A percentile compares a stretch with the other conserved stretches of the same genome.
phyloP scores from a whole-genome alignment of 139 green algal species.

The Dunaliella primolecta region DNA sequence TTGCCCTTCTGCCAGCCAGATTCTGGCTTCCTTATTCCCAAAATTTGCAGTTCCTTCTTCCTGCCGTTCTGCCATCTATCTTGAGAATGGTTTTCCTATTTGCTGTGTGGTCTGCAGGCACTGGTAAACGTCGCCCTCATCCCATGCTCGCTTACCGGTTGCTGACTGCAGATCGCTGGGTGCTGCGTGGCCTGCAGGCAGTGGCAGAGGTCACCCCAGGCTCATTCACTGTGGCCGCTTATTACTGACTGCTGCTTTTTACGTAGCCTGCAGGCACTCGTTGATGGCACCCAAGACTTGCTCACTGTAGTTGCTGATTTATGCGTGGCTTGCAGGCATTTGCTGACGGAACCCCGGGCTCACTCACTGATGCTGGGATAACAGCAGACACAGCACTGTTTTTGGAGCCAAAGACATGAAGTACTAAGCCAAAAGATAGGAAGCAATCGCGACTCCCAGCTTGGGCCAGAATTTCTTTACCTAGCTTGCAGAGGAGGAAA shows the following conservation, averaged over 20 bases:
- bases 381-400: slow-evolving; percentile 56
- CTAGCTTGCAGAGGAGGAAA: too few species aligned
- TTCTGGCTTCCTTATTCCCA: too few species aligned
- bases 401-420: slow-evolving; percentile 35
- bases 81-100: too few species aligned
- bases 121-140: too few species aligned
- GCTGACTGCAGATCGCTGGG: neutral
- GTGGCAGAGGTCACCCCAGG: neutral
- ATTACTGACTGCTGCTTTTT: too few species aligned
- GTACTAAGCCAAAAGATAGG: too few species aligned
- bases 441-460: neutral
- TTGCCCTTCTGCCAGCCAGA: too few species aligned
- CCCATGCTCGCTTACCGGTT: neutral
- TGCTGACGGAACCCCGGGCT: neutral
- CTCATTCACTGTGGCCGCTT: neutral
- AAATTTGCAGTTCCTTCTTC: too few species aligned
- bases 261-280: too few species aligned
- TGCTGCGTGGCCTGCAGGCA: neutral
- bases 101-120: too few species aligned
- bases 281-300: neutral
- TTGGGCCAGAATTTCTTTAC: neutral
- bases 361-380: slow-evolving; percentile 51
- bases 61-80: too few species aligned
- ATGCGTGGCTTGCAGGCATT: too few species aligned
- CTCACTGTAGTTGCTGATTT: slow-evolving; percentile 49